Evolutionary conservation across 106 monocot genomes (phyloP).

Genomic region (Dendrobium huoshanense): DNA sequence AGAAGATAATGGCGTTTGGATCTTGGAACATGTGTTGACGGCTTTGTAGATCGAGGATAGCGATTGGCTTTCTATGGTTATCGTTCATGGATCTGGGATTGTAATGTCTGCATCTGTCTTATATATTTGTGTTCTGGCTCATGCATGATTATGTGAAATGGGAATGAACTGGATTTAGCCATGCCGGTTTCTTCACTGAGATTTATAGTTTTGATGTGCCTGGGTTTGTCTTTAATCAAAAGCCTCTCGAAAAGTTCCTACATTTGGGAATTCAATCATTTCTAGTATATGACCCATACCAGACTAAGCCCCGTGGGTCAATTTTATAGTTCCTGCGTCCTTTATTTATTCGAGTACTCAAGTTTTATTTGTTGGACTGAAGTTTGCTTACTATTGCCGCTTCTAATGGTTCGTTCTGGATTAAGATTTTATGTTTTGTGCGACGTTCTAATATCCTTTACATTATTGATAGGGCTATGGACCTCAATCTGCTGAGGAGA

Average conservation of each 20-base stretch:
- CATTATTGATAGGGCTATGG: constrained; percentile 58
- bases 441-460: too few relatives aligned
- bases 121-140: neutral
- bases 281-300: too few relatives aligned
- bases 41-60: neutral
- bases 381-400: neutral
- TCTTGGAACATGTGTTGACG: neutral
- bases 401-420: neutral
- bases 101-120: neutral
- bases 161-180: neutral
- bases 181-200: neutral
- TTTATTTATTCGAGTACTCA: neutral
- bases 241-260: neutral
- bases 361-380: neutral
- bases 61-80: neutral
- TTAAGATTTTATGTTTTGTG: neutral
- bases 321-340: neutral
- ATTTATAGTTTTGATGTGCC: neutral
- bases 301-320: neutral
- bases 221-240: neutral
- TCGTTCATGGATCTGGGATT: neutral
- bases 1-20: neutral
- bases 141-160: neutral
- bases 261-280: neutral
- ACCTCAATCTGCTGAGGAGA: constrained; percentile 69